phyloP scores from a whole-genome alignment of 2,329 filamentous ascomycete species.

The Apiospora marii region DNA sequence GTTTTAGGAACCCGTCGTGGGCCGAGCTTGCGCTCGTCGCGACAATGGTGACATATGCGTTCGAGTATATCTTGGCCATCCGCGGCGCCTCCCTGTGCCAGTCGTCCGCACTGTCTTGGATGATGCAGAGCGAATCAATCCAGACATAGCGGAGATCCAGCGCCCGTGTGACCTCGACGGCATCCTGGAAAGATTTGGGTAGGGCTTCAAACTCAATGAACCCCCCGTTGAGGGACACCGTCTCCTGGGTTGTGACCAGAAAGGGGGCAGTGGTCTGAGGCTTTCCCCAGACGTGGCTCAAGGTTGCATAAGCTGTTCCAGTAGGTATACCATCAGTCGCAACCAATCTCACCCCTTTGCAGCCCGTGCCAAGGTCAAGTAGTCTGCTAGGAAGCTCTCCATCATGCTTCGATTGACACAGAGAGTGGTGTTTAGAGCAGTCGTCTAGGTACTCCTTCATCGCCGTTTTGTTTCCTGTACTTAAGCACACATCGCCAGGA shows the following conservation, averaged over 20 bases:
- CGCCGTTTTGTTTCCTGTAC: background rate
- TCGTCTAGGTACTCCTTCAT: background rate
- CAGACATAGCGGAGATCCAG: background rate
- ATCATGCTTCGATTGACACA: background rate
- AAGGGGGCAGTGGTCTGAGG: background rate
- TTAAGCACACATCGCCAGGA: background rate
- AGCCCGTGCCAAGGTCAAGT: background rate
- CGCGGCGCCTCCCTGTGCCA: background rate
- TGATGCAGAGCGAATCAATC: constrained; percentile 4
- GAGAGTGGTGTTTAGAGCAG: background rate
- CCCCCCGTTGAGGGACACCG: background rate
- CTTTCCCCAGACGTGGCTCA: background rate
- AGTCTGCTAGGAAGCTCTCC: background rate
- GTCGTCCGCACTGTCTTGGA: background rate
- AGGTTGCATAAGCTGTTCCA: background rate
- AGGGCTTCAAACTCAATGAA: background rate
- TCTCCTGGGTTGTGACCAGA: background rate
- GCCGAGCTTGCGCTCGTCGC: background rate
- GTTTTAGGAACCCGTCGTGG: background rate
- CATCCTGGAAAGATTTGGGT: background rate
- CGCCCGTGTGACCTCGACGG: background rate
- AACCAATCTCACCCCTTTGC: background rate
- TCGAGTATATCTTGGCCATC: constrained; percentile 8
- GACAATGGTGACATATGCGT: background rate
- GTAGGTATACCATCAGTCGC: background rate